These are phyloP conservation scores for Ceratocystis ficicola DNA, from an alignment of 2,329 filamentous ascomycete genomes.

Conservation along the genomic window DNA sequence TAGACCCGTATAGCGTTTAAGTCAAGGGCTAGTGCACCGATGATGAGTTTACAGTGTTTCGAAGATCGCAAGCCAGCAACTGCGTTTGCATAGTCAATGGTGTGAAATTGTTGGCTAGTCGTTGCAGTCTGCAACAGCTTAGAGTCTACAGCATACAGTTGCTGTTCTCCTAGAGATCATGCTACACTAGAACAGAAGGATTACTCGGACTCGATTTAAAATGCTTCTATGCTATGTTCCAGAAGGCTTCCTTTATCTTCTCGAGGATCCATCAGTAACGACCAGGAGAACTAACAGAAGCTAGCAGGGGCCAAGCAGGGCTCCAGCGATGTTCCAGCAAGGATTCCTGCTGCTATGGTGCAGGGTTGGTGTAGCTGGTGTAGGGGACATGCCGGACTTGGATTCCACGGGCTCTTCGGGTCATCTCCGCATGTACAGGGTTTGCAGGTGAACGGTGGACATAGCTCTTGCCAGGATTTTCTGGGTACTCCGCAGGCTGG, in stretches of 20 bases:
- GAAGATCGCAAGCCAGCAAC: too few species aligned
- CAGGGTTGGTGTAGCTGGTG: neutral
- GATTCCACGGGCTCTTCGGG: conserved; percentile 6
- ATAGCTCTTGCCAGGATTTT: conserved; percentile 12
- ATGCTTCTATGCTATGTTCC: conserved; percentile 18
- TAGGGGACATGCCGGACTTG: conserved; percentile 8
- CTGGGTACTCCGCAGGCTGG: conserved; percentile 7
- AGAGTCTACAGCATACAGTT: too few species aligned
- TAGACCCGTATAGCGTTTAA: neutral
- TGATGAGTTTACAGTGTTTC: neutral
- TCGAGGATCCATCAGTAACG: neutral
- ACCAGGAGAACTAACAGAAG: neutral
- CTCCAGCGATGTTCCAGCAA: neutral
- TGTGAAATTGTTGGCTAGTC: too few species aligned
- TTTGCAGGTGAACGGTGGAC: conserved; percentile 11
- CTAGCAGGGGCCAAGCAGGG: too few species aligned
- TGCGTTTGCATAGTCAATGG: neutral
- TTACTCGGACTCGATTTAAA: neutral
- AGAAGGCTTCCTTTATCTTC: conserved; percentile 13
- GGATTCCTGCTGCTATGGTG: neutral
- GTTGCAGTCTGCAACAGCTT: too few species aligned
- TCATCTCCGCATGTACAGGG: conserved; percentile 9
- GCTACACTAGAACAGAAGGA: neutral
- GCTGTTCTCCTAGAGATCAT: neutral
- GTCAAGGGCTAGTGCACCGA: neutral